Percentiles rank a stretch among this genome's conserved stretches.
Evolutionary conservation across 371 early-diverging fungal genomes (phyloP).

Genomic region (Paraphysoderma sedebokerense): DNA sequence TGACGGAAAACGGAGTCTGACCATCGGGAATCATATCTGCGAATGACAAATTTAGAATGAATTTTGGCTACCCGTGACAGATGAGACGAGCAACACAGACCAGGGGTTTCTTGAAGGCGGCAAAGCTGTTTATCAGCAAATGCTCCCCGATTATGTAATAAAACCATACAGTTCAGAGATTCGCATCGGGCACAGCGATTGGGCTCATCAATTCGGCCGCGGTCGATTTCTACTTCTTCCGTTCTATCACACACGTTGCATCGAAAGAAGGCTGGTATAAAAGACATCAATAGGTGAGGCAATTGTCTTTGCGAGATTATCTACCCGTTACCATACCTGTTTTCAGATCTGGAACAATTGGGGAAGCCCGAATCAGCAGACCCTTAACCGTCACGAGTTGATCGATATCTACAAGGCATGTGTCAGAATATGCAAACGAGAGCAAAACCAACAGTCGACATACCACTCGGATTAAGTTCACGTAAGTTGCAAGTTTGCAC

Average conservation of each 20-base stretch:
- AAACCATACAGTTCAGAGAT: conserved; percentile 57
- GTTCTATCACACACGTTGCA: conserved; percentile 76
- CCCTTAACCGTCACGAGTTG: conserved; percentile 93
- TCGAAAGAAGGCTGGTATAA: conserved; percentile 62
- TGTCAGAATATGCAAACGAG: background rate
- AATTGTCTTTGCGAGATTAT: background rate
- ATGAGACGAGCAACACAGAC: conserved; percentile 12
- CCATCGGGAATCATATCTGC: conserved; percentile 94
- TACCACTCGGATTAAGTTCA: conserved; percentile 69
- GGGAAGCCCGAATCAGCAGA: conserved; percentile 80
- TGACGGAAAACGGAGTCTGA: conserved; percentile 95
- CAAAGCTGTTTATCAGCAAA: conserved; percentile 95
- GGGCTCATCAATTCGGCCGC: conserved; percentile 88
- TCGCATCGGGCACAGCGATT: conserved; percentile 75
- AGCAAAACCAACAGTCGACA: background rate
- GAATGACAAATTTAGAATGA: background rate
- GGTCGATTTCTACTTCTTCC: conserved; percentile 65
- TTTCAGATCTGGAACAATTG: conserved; percentile 92
- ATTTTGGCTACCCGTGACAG: background rate
- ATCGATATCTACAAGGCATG: conserved; percentile 71
- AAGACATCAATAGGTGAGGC: background rate
- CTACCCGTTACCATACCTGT: conserved; percentile 23
- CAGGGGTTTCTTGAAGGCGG: conserved; percentile 96
- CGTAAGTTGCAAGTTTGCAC: conserved; percentile 70
- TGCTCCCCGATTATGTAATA: conserved; percentile 84